These are phyloP conservation scores for Acanthamoeba royreba DNA, from an alignment of 208 protist genomes.

Conservation along the genomic window DNA sequence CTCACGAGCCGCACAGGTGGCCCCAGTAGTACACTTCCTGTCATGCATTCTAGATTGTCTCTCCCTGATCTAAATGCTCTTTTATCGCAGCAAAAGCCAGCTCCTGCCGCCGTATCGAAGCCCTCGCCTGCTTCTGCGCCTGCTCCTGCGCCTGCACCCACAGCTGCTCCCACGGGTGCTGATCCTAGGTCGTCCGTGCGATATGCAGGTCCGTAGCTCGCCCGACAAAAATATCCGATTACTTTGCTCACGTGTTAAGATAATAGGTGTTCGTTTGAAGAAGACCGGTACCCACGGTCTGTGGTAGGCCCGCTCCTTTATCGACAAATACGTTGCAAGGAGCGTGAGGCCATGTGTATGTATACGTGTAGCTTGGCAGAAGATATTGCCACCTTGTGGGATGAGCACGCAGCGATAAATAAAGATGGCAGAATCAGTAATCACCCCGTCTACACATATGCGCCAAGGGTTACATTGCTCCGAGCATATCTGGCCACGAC, in stretches of 20 bases:
- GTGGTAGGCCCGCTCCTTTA: not conserved
- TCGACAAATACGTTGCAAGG: not conserved
- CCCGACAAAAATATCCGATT: not conserved
- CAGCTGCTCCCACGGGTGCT: not conserved
- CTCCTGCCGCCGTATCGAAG: not conserved
- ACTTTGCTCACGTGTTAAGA: not conserved
- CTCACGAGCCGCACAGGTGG: not conserved
- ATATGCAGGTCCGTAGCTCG: not conserved
- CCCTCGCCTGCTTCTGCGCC: not conserved
- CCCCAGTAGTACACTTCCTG: not conserved
- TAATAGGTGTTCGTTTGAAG: not conserved
- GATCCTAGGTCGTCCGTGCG: not conserved
- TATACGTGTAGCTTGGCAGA: too few relatives aligned
- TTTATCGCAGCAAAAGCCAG: not conserved
- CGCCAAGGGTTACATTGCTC: too few relatives aligned
- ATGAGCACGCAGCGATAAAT: too few relatives aligned
- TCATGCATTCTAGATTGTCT: not conserved
- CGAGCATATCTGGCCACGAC: slow-evolving; percentile 1
- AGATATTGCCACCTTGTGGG: too few relatives aligned
- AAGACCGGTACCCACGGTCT: not conserved
- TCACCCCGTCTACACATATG: too few relatives aligned
- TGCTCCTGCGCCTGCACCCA: not conserved
- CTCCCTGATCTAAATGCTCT: not conserved
- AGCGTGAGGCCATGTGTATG: not conserved
- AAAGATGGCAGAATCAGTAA: too few relatives aligned